These are phyloP conservation scores for Gaertneriomyces sp. DNA, from an alignment of 192 early-diverging fungal genomes.

Conservation along the genomic window DNA sequence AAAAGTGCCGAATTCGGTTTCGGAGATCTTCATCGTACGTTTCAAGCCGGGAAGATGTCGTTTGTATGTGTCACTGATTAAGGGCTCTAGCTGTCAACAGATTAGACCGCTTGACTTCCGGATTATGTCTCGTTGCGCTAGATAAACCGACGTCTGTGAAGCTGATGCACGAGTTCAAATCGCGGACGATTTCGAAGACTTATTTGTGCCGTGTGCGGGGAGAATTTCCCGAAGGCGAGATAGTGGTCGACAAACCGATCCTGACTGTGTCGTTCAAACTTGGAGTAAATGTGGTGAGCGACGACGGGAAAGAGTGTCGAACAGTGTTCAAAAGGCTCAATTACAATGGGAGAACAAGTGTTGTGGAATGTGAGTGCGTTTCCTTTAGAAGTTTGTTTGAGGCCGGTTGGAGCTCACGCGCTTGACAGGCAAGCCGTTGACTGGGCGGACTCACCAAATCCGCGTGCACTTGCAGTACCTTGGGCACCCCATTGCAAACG, in stretches of 20 bases:
- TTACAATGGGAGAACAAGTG: conserved; percentile 64
- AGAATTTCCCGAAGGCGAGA: conserved; percentile 67
- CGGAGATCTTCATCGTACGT: conserved; percentile 34
- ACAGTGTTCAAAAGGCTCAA: conserved; percentile 71
- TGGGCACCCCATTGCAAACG: conserved; percentile 91
- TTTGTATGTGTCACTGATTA: not conserved
- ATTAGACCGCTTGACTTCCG: conserved; percentile 91
- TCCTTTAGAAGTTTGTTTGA: not conserved
- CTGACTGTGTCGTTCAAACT: conserved; percentile 80
- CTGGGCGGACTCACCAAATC: conserved; percentile 96
- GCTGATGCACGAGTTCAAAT: conserved; percentile 63
- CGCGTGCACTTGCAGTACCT: conserved; percentile 93
- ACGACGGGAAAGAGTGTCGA: conserved; percentile 73
- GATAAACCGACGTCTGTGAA: conserved; percentile 52
- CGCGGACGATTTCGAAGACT: conserved; percentile 73
- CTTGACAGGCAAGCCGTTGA: conserved; percentile 64
- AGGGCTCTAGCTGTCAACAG: conserved; percentile 71
- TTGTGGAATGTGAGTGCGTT: conserved; percentile 61
- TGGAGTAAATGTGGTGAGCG: conserved; percentile 79
- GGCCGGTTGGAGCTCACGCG: not conserved
- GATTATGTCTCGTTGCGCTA: conserved; percentile 75
- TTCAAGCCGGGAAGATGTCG: not conserved
- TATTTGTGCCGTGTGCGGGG: conserved; percentile 88
- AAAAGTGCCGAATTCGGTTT: conserved; percentile 29
- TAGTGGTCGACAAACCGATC: conserved; percentile 75